Evolutionary conservation across 1,284 basidiomycete species (phyloP), one percentile per base, ranked within the genome.

Genomic region (Vanrija sp.): DNA sequence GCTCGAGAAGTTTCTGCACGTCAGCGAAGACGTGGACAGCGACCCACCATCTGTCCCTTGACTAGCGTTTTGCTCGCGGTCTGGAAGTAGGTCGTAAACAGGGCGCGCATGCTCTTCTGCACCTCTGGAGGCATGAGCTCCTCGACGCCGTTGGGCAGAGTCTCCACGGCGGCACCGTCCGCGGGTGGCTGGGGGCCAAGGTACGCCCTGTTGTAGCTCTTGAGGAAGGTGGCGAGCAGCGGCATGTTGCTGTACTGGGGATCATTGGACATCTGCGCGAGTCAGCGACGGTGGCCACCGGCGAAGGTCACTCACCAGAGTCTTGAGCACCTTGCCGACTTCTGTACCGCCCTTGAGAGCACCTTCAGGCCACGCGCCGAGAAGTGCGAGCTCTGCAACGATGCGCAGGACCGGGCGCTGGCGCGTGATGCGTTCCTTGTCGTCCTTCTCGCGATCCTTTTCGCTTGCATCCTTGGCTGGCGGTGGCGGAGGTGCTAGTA

Each of bases 1-100:
- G 93, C 59, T 97, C 92, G 83, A 97, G 90, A 41, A 99, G 79
- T 55, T 88, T 85, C 89, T 97, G 68, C 31, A 27, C 48, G 50
- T 53, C 46, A 63, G 61, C 14, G 12, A 16, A 1, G 4, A 8
- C 9, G 12, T 18, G 6, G 9, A 9, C 25, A n/a, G 19, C 4
- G 7, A 75, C 82, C 63, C 63, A 94, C 92, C 65, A 88, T 86
- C 68, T 97, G 91, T 59, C 96, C 92, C 61, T 89, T 87, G 53
- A 90, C 81, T 15, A 98, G 81, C 65, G 95, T 93, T 77, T 92
- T 95, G 65, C 86, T 83, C 0, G 98, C 88, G 37, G 81, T 89
- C 15, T 93, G 89, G 66, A 94, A 98, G 73, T 98, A 98, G 1
- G 85, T 86, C 72, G 90, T 87, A 64, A 94, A 92, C 81, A 97